A percentile compares a stretch with the other conserved stretches of the same genome.
Evolutionary conservation across 1,284 basidiomycete genomes (phyloP).

Genomic region (Exobasidium cylindrosporum): DNA sequence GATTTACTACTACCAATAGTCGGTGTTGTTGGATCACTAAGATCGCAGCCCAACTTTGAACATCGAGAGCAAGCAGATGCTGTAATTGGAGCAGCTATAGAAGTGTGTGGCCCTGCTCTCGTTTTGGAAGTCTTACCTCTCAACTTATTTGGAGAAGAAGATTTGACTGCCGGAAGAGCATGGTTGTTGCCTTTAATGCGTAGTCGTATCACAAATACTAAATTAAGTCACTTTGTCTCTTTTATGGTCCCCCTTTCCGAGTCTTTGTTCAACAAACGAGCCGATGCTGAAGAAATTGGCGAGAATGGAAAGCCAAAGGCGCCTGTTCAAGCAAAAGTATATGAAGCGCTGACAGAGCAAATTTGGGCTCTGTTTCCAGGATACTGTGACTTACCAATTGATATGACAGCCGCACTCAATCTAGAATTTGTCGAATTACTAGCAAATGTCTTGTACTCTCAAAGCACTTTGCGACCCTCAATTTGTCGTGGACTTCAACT

Average conservation of each 20-base stretch:
- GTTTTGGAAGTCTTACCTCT: constrained; percentile 76
- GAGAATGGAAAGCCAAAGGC: constrained; percentile 61
- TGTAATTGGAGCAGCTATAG: constrained; percentile 76
- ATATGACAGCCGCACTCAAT: constrained; percentile 60
- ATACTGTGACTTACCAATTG: constrained; percentile 75
- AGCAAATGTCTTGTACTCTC: constrained; percentile 83
- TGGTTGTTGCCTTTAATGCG: constrained; percentile 87
- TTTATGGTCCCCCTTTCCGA: constrained; percentile 93
- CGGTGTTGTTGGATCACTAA: constrained; percentile 69
- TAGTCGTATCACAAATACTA: constrained; percentile 72
- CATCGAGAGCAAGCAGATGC: constrained; percentile 83
- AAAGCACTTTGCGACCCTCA: constrained; percentile 75
- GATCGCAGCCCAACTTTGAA: constrained; percentile 79
- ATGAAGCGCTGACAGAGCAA: constrained; percentile 86
- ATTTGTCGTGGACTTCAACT: constrained; percentile 77
- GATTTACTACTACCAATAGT: constrained; percentile 72
- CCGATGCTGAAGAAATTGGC: constrained; percentile 71
- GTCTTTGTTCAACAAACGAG: constrained; percentile 69
- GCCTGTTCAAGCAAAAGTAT: constrained; percentile 80
- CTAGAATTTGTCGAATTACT: constrained; percentile 63
- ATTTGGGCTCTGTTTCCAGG: constrained; percentile 73
- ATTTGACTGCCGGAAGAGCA: constrained; percentile 67
- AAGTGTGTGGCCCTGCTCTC: constrained; percentile 78
- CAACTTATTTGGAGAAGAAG: constrained; percentile 62
- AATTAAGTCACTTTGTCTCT: constrained; percentile 78